Base-by-base conservation (phyloP, 2,329 filamentous ascomycete genomes). In the Fusarium sp. region DNA sequence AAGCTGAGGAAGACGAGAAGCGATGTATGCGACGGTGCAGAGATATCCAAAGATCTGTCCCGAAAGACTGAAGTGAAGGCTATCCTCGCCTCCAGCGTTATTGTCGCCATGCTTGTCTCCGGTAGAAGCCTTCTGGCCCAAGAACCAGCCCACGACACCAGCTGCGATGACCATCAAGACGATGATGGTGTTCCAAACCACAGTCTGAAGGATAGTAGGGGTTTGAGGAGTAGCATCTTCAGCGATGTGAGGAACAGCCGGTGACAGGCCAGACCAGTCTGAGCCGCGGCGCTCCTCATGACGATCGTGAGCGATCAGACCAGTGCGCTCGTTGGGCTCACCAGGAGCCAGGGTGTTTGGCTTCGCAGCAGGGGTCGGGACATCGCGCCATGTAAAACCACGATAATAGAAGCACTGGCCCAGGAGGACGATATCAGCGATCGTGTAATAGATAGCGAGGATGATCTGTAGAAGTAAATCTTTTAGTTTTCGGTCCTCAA, bases 321-420 rank as follows among this genome's bases (percentile, higher is more conserved):
- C 76, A 36, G 89, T 90, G 48, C 84, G 84, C 80, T 92, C 90
- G 71, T 83, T 83, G 16, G 86, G 82, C 68, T 83, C 83, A 75
- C 81, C 62, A 72, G 72, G 60, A 45, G 75, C 54, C 14, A 67
- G 78, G 35, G 78, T 78, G 31, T 81, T 75, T 61, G 85, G 75
- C 78, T 86, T 87, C 48, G 83, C 77, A 44, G 80, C 75, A 15
- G 85, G 79, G 13, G 82, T 78, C 20, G 87, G 82, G 62, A 89
- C 84, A 71, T 91, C 90, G 58, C 82, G 85, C 85, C 87, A 89
- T 5, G 89, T 91, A 75, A 97, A 96, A 7, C 95, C 95, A 58
- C 93, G 91, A 82, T 99, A 99, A 85, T 97, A 98, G 85, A 98
- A 97, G 82, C 94, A 97, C 83, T 99, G 96, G 2, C 86, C 88